Base-by-base conservation (phyloP, 106 monocot genomes). In the Dioscorea alata region DNA sequence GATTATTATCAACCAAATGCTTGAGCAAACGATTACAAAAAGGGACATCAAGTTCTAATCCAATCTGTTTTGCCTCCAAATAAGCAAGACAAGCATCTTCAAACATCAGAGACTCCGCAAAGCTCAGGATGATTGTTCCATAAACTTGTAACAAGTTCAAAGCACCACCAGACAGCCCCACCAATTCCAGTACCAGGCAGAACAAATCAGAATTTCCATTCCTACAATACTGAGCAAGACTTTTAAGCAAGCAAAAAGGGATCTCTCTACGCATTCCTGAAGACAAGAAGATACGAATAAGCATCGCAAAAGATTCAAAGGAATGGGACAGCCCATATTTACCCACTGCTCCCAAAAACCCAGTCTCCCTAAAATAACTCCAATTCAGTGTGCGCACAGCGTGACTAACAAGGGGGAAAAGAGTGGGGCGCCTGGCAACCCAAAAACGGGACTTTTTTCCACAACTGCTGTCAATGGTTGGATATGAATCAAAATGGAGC, bases 1-100 rank as follows among this genome's bases (percentile, higher is more conserved):
- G 25, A 56, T 48, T 64, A 12, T 20, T 61, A 20, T 79, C 62
- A 23, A 69, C 67, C 42, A 73, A 62, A 31, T 68, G 59, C 50
- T 79, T 73, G 59, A 79, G 79, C 62, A 79, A 53, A 20, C 73
- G 57, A 63, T 79, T 79, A 62, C 73, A 79, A 18, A 60, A 54
- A 0, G 16, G 68, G 48, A 68, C 22, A 32, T 54, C 62, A 42
- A 79, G 5, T 13, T 68, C 56, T 53, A 73, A 23, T 48, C 62
- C 73, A 42, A 65, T 19, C 18, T 23, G 48, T 54, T 61, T 79
- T 23, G 73, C 72, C 33, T 63, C 42, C 20, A 42, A 19, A 42
- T 52, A 72, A 16, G 25, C 48, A 4, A 53, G 57, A 15, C 61
- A 2, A 12, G 73, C 79, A 60, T 78, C 78, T 34, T 60, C 16